Conservation (phyloP, 441 rosid species). For the Gossypium armourianum region DNA sequence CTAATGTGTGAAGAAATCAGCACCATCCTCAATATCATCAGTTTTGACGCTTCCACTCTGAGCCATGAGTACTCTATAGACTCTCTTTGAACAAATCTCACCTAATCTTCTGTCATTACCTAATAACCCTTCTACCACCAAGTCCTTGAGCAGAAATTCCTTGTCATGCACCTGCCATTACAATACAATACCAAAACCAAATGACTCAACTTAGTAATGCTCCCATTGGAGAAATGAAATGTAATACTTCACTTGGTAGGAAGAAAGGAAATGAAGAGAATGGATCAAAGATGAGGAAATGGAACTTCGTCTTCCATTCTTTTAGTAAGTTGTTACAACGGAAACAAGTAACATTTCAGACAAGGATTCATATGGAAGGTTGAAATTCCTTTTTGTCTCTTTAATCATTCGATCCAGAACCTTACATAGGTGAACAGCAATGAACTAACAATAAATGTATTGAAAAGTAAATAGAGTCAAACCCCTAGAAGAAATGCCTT, state of each 20-base stretch:
- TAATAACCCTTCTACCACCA: slow-evolving; percentile 53
- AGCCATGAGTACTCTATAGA: slow-evolving; percentile 79
- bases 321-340: not conserved
- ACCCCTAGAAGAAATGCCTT: not conserved
- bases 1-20: slow-evolving; percentile 49
- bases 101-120: slow-evolving; percentile 68
- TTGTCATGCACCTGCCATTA: slow-evolving; percentile 63
- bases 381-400: not conserved
- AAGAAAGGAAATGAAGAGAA: not conserved
- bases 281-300: not conserved
- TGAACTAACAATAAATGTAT: not conserved
- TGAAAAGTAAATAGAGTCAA: not conserved
- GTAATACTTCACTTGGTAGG: not conserved
- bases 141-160: slow-evolving; percentile 69
- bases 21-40: slow-evolving; percentile 79
- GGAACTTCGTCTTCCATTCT: not conserved
- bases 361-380: not conserved
- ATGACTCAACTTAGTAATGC: not conserved
- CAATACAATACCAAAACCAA: not conserved
- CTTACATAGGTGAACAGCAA: not conserved
- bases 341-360: not conserved
- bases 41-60: slow-evolving; percentile 55
- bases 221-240: not conserved
- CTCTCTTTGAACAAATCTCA: slow-evolving; percentile 74
- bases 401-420: not conserved